Base-by-base conservation (phyloP, 148 eudicot genomes). In the Diospyros kaki region DNA sequence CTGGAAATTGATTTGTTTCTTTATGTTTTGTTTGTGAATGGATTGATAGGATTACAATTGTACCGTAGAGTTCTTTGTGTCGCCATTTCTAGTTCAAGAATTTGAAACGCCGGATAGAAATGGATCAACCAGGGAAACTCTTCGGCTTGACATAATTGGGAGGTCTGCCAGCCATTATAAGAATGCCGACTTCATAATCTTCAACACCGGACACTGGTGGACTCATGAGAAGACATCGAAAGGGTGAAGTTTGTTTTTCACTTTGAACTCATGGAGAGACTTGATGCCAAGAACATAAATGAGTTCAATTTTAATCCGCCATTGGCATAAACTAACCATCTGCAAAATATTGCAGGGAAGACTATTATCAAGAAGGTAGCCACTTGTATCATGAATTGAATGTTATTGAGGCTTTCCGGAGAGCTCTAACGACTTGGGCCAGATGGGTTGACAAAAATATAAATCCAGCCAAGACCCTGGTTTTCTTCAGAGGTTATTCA, bases 161-260 rank as follows among this genome's bases (percentile, higher is more conserved):
- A 73, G 59, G 52, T 81, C 91, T 43, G 86, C 97, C 2, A 74
- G 77, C 42, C 86, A 87, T 48, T 93, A 85, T 64, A 93, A 91
- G 73, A 72, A 50, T 18, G 99, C 97, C 0, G 99, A 95, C 65
- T 66, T 89, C 72, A 15, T 95, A 52, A 68, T 95, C 69, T 95
- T 92, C 79, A 95, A 95, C 75, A 95, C 99, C 0, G 99, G 99
- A 14, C 99, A 95, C 73, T 95, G 99, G 99, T 95, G 99, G 99
- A 95, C 97, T 67, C 97, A 95, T 79, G 89, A 87, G 17, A 95
- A 95, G 74, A 92, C 96, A 73, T 87, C 97, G 1, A 75, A 78
- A 69, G 98, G 98, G 98, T 94, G 89, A 72, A 45, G 12, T 12
- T 28, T 28, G 28, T 28, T 28, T 28, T 28, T 28, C 28, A 28